Percentiles rank a stretch among this genome's conserved stretches.
Conservation (phyloP, 257 asterid species). For the Solanum pimpinellifolium region DNA sequence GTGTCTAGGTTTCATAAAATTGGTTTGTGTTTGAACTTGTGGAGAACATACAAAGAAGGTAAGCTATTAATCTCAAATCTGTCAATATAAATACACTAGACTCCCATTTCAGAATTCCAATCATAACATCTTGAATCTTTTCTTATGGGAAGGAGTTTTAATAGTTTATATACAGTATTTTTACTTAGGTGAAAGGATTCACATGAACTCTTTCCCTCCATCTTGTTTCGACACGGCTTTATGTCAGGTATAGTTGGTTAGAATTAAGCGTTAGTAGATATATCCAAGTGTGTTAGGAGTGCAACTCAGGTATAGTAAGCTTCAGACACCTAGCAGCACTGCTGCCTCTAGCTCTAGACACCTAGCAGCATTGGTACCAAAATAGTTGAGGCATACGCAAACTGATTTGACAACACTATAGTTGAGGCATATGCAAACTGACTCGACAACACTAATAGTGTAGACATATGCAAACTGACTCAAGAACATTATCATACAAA, state of each 20-base stretch:
- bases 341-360: too few species aligned
- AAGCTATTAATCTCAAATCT: neutral
- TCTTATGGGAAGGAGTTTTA: neutral
- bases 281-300: neutral
- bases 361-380: neutral
- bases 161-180: neutral
- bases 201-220: neutral
- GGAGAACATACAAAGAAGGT: neutral
- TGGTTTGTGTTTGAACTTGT: neutral
- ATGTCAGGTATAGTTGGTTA: neutral
- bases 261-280: neutral
- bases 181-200: neutral
- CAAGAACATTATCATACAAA: neutral
- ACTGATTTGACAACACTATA: neutral
- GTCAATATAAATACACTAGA: neutral
- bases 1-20: neutral
- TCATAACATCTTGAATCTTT: neutral
- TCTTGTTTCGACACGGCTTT: neutral
- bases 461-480: neutral
- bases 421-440: neutral
- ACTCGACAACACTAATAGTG: too few species aligned
- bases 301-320: neutral
- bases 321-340: neutral
- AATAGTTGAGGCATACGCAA: neutral
- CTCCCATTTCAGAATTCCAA: neutral